Evolutionary conservation across 2,329 filamentous ascomycete genomes (phyloP), one percentile per base, ranked within the genome.

Genomic region (Periconia digitata): DNA sequence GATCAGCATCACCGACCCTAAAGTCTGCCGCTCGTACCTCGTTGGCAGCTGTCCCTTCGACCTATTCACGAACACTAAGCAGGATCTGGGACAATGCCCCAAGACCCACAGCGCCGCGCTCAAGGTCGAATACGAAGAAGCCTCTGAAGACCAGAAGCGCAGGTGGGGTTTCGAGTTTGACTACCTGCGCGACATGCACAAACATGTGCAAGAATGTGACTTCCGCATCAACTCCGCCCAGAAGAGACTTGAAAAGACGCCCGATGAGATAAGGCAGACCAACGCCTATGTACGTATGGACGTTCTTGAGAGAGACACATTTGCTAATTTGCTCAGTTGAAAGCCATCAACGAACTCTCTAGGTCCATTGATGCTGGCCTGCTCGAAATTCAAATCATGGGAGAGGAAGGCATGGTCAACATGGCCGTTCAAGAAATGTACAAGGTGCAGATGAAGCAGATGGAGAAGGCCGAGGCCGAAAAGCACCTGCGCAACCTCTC

Each of bases 21-120:
- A 95, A 75, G 89, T 96, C 62, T 99, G 94, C 78, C 89, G 90
- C 46, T 96, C 92, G 16, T 97, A 92, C 72, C 83, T 99, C 42
- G 91, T 84, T 54, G 94, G 94, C 62, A 95, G 90, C 50, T 99
- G 94, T 72, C 94, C 94, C 1, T 92, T 97, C 79, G 94, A 99
- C 70, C 90, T 99, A 67, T 99, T 99, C 81, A 99, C 92, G 58
- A 99, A 99, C 76, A 99, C 94, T 39, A 97, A 96, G 77, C 92
- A 97, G 80, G 94, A 99, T 71, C 83, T 97, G 27, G 94, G 94
- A 2, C 83, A 85, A 0, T 99, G 94, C 67, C 83, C 89, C 42
- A 94, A 92, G 70, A 82, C 92, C 21, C 94, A 99, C 75, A 89
- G 85, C 41, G 92, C 96, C 70, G 84, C 85, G 12, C 80, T 97